Base-by-base conservation (phyloP, 2,329 filamentous ascomycete genomes). In the Aspergillus japonicus region DNA sequence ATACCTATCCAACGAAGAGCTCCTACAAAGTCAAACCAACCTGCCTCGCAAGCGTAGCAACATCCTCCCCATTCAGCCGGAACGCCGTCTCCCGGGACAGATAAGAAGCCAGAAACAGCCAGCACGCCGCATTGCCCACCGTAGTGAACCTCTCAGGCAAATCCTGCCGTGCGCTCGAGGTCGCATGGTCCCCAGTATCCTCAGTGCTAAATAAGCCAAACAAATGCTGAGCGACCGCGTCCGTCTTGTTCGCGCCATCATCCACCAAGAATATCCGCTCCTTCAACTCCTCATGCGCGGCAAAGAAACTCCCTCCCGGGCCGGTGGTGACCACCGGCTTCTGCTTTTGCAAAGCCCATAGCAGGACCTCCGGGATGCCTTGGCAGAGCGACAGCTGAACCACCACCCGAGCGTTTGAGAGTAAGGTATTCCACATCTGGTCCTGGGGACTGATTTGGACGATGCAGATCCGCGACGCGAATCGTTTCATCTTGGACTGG, bases 41-140 rank as follows among this genome's bases (percentile, higher is more conserved):
- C 39, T 16, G 39, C 1, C 33, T 26, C 5, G 87, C 88, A 81
- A 91, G 79, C 70, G 91, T 87, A 67, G 89, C 89, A 56, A 91
- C 83, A 87, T 87, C 90, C 58, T 74, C 77, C 59, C 83, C 84
- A 47, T 85, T 75, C 1, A 87, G 87, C 58, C 80, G 76, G 14
- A 90, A 62, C 55, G 76, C 76, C 64, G 83, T 78, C 2, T 83
- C 83, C 66, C 85, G 83, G 14, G 81, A 77, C 75, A 89, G 81
- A 71, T 84, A 85, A 66, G 85, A 83, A 1, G 87, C 89, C 19
- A 93, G 79, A 72, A 90, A 92, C 73, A 89, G 83, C 89, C 89
- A 93, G 10, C 79, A 80, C 3, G 92, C 78, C 1, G 87, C 88
- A 72, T 92, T 92, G 0, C 90, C 90, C 0, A 91, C 88, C 0